Conservation (phyloP, 257 asterid species). For the Solanum neorickii region DNA sequence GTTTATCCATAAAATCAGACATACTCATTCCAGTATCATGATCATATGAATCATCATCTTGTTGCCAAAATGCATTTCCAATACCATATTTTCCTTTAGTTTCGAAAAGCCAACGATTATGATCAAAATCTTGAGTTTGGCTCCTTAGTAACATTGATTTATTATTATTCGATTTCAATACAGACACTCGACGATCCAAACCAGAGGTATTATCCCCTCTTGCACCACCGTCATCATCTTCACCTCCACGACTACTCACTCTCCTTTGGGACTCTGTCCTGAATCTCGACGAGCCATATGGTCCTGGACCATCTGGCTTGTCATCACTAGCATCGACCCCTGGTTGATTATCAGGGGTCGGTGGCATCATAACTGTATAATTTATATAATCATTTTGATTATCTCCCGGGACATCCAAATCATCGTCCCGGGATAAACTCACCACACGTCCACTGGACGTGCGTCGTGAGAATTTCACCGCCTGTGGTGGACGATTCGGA, state of each 20-base stretch:
- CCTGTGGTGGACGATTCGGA: conserved; percentile 20
- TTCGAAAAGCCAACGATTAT: conserved; percentile 85
- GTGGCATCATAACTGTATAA: conserved; percentile 88
- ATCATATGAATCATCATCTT: conserved; percentile 53
- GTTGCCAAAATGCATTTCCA: conserved; percentile 85
- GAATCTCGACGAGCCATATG: conserved; percentile 37
- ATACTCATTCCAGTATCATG: conserved; percentile 83
- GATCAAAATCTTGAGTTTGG: conserved; percentile 92
- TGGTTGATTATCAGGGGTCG: conserved; percentile 91
- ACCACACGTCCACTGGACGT: conserved; percentile 66
- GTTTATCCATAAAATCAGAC: conserved; percentile 89
- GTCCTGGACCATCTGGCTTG: conserved; percentile 67
- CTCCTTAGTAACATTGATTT: conserved; percentile 77
- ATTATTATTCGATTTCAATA: conserved; percentile 41
- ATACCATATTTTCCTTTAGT: conserved; percentile 90
- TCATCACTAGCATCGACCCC: conserved; percentile 40
- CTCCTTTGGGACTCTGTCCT: conserved; percentile 29
- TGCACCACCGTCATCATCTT: conserved; percentile 11
- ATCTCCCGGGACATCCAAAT: conserved; percentile 27
- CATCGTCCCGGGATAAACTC: conserved; percentile 67
- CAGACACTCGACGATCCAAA: conserved; percentile 60
- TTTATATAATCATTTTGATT: conserved; percentile 42
- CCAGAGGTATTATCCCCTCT: conserved; percentile 8
- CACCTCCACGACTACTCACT: conserved; percentile 3
- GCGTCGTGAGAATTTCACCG: conserved; percentile 62